phyloP scores from a whole-genome alignment of 371 early-diverging fungal species.

The Saksenaea oblongispora region DNA sequence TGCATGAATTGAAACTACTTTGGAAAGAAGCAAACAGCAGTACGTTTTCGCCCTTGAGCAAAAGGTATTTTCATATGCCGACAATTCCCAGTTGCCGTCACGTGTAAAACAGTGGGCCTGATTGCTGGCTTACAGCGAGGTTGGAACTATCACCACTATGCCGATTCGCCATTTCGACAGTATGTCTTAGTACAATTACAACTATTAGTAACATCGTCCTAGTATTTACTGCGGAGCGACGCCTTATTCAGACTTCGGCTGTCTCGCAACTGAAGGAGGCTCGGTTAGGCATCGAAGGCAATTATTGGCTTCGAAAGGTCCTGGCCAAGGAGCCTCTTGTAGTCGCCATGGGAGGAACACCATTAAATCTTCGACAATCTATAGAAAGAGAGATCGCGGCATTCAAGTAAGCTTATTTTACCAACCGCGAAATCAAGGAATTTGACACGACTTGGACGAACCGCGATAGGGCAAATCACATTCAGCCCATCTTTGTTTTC shows the following conservation, averaged over 20 bases:
- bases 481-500: conserved; percentile 81
- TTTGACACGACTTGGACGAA: not conserved
- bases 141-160: conserved; percentile 27
- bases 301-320: conserved; percentile 73
- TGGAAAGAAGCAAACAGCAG: too few relatives aligned
- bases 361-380: conserved; percentile 57
- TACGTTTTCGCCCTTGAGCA: too few relatives aligned
- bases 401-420: conserved; percentile 49
- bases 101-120: too few relatives aligned
- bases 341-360: conserved; percentile 77
- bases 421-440: not conserved
- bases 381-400: conserved; percentile 68
- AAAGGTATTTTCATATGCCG: too few relatives aligned
- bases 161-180: conserved; percentile 65
- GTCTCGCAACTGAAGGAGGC: conserved; percentile 62
- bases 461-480: conserved; percentile 48
- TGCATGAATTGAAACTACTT: too few relatives aligned
- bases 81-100: too few relatives aligned
- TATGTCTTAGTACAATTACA: conserved; percentile 20
- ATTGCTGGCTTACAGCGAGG: not conserved
- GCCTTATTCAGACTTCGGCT: conserved; percentile 61
- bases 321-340: conserved; percentile 59
- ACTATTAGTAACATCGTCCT: not conserved
- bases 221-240: conserved; percentile 67
- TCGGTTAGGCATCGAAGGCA: conserved; percentile 78